Evolutionary conservation across 2,329 filamentous ascomycete species (phyloP), one percentile per base, ranked within the genome.

Genomic region (Fusarium sacchari): DNA sequence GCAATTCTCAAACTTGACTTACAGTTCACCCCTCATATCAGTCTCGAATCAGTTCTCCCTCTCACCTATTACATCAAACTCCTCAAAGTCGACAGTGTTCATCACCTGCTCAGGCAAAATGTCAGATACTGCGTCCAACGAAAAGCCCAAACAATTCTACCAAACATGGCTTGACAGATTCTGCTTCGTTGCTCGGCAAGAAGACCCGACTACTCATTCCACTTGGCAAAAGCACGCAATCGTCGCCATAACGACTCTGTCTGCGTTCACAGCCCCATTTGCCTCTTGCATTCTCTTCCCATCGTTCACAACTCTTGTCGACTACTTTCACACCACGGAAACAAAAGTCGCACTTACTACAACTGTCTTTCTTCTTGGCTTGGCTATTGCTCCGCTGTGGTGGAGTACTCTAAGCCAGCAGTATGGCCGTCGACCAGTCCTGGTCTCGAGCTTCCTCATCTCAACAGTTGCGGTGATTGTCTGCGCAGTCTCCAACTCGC

Each of bases 81-180:
- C 30, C 9, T 9, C 44, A 11, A 22, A 22, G 0, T 1, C 14
- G 2, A 22, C 6, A 2, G 0, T 17, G 3, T n/a, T 18, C 15
- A 40, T 40, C 20, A 9, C 6, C 12, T 17, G n/a, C n/a, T n/a
- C n/a, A 6, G 1, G 2, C 26, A 28, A 39, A 7, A 55, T 55
- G 50, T 40, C 50, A 26, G 34, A 55, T 4, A 7, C 34, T 28
- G 50, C 24, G 24, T 40, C 20, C 20, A 55, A 55, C 4, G 34
- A 55, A n/a, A 55, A 55, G 20, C 15, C 34, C 34, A n/a, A 22
- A 15, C 14, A 28, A n/a, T 4, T 11, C 20, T n/a, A 30, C 15
- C 20, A 28, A 4, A 55, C 37, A 22, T 57, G 49, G 58, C 34
- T 61, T 28, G 58, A 61, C 34, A 32, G 20, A 11, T 8, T 61